These are phyloP conservation scores for Stevia rebaudiana DNA, from an alignment of 140 eudicot species.

Conservation along the genomic window DNA sequence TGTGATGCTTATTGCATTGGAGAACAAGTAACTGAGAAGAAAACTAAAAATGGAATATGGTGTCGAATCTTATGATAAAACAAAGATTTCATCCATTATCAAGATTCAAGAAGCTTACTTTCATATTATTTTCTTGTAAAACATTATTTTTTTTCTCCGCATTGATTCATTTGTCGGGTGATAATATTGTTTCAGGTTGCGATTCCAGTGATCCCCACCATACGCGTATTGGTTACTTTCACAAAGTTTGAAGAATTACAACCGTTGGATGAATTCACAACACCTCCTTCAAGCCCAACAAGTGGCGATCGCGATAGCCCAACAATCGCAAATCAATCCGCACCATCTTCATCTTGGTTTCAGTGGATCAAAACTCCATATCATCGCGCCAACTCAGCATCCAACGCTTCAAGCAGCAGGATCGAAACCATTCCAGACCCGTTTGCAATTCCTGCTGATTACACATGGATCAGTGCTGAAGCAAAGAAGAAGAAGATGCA, in stretches of 20 bases:
- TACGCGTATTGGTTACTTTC: slow-evolving; percentile 84
- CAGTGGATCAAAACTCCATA: slow-evolving; percentile 86
- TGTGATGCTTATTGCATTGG: not conserved
- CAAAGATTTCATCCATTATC: not conserved
- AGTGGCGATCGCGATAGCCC: slow-evolving; percentile 53
- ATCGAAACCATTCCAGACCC: slow-evolving; percentile 68
- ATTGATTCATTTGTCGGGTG: not conserved
- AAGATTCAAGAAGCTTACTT: not conserved
- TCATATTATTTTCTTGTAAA: not conserved
- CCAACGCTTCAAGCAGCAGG: slow-evolving; percentile 46
- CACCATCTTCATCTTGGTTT: slow-evolving; percentile 74
- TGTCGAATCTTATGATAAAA: not conserved
- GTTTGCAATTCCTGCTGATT: slow-evolving; percentile 73
- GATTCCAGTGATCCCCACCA: slow-evolving; percentile 86
- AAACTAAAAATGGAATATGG: not conserved
- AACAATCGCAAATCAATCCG: slow-evolving; percentile 18
- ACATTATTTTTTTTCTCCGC: not conserved
- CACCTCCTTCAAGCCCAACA: slow-evolving; percentile 97
- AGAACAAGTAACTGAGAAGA: not conserved
- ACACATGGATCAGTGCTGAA: slow-evolving; percentile 81
- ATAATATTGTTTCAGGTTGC: slow-evolving; percentile 58
- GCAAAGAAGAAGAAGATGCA: slow-evolving; percentile 88
- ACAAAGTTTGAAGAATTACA: slow-evolving; percentile 87
- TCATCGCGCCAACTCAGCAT: slow-evolving; percentile 49
- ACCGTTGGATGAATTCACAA: slow-evolving; percentile 81